Base-by-base conservation (phyloP, 225 moss, liverwort and hornwort genomes). In the Lunularia cruciata region DNA sequence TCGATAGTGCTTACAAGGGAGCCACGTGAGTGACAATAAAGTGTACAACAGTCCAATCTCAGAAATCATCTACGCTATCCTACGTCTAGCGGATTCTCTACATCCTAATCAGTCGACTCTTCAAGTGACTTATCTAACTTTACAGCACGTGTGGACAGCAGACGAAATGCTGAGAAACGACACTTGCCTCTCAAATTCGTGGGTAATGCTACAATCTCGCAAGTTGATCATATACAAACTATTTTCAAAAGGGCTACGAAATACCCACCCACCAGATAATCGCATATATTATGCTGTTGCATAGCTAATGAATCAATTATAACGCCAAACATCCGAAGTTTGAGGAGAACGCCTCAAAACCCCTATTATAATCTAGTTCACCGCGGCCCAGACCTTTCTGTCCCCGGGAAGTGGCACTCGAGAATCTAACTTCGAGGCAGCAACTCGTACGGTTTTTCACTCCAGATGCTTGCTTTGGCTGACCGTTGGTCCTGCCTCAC, bases 201-300 rank as follows among this genome's bases (percentile, higher is more conserved):
- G 26, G 8, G 46, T 3, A 14, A 25, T 45, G 9, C 63, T 64
- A 46, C 23, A 26, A 19, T 63, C 13, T 40, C 45, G 3, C 9
- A 15, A 3, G 11, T 18, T 64, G 5, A 62, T 64, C 63, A 64
- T 64, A 31, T 64, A 64, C 63, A 64, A 31, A 23, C 63, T 46
- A 64, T 7, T 40, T 6, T 40, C 30, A 18, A 64, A 46, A 31
- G 45, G 46, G 63, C 63, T 43, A 12, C 4, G 23, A 27, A 64
- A 42, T n/a, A 30, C 45, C 63, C 45, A 30, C 28, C 63, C 28
- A 46, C 18, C 18, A 19, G 20, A 37, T 7, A 8, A 37, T 35
- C 36, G 9, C 36, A 37, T 19, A 60, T 20, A 60, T 20, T 35
- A n/a, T 18, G 26, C 42, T 46, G 30, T 10, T 15, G 25, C 63